Evolutionary conservation across 495 filamentous ascomycete species (phyloP).

Genomic region (Clavariopsis aquatica): DNA sequence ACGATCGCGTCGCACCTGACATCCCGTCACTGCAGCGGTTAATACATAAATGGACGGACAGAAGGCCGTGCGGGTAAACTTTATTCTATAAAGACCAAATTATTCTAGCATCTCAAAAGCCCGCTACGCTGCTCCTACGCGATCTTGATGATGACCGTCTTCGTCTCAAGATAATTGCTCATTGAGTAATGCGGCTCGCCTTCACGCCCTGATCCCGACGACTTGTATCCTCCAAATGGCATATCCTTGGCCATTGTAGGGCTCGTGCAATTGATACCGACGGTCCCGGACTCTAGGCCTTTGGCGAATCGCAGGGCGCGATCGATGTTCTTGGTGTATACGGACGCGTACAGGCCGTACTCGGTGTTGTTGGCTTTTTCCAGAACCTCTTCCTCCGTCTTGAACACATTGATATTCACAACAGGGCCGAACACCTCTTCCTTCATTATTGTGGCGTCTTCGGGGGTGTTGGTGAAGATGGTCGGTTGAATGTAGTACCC

Average conservation of each 20-base stretch:
- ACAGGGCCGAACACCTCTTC: constrained; percentile 57
- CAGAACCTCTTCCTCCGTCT: constrained; percentile 49
- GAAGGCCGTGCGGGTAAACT: neutral
- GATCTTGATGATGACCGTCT: constrained; percentile 39
- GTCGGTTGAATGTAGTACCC: constrained; percentile 56
- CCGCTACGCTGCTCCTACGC: neutral
- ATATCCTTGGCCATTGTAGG: constrained; percentile 34
- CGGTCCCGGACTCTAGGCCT: constrained; percentile 36
- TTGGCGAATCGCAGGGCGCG: constrained; percentile 41
- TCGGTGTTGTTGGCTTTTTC: constrained; percentile 48
- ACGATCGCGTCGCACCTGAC: neutral
- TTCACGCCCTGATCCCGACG: constrained; percentile 37
- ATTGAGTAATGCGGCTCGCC: constrained; percentile 36
- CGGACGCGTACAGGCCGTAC: constrained; percentile 45
- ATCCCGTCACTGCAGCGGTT: constrained; percentile 4
- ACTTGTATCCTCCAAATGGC: constrained; percentile 45
- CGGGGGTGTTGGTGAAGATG: constrained; percentile 49
- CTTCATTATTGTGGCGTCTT: constrained; percentile 46
- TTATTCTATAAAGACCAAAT: neutral
- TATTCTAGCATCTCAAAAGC: neutral
- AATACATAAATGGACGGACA: constrained; percentile 7
- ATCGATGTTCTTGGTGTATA: constrained; percentile 41
- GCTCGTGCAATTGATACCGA: constrained; percentile 42
- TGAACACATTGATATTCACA: constrained; percentile 47
- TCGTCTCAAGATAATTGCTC: constrained; percentile 41